Base-by-base conservation (phyloP, 768 basidiomycete genomes). In the Leccinum ochraceum region DNA sequence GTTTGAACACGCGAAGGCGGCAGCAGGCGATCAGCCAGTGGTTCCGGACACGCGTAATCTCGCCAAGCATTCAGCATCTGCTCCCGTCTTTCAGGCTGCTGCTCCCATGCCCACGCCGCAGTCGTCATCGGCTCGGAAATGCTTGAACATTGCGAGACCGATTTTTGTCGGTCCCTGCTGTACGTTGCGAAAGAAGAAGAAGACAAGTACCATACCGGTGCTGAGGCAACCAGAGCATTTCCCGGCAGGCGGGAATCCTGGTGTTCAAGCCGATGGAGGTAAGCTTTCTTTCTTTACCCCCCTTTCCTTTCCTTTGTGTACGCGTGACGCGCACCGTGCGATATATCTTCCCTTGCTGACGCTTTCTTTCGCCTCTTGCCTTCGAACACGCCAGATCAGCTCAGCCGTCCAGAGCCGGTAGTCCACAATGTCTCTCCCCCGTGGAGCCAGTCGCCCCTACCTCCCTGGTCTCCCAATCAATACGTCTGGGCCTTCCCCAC, bases 401-500 rank as follows among this genome's bases (percentile, higher is more conserved):
- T 51, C 16, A 14, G 28, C 14, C n/a, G 34, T 28, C 53, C 65
- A 48, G 30, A 53, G 6, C 55, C 51, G 9, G 48, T 36, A 3
- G 32, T 6, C 52, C 37, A 48, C 24, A 22, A 13, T 22, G 16
- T 34, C 36, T 22, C 57, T 32, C 36, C 63, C 17, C 60, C 58
- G 69, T 36, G 44, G 44, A n/a, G 37, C 32, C 32, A 9, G 3
- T 24, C 8, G 7, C 24, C 32, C 9, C 44, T 46, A 4, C 66
- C 71, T 8, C n/a, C 63, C 0, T 63, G 66, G 60, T 28, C 30
- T 7, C 69, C 73, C 4, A 14, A 74, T 24, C 60, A 69, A 24
- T 63, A 58, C 9, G 51, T 67, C 53, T 73, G 72, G 72, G 36
- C 9, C 4, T 73, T 61, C 26, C 73, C 73, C 5, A 28, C 57